phyloP scores from a whole-genome alignment of 2,329 filamentous ascomycete species.

The Calonectria montana region DNA sequence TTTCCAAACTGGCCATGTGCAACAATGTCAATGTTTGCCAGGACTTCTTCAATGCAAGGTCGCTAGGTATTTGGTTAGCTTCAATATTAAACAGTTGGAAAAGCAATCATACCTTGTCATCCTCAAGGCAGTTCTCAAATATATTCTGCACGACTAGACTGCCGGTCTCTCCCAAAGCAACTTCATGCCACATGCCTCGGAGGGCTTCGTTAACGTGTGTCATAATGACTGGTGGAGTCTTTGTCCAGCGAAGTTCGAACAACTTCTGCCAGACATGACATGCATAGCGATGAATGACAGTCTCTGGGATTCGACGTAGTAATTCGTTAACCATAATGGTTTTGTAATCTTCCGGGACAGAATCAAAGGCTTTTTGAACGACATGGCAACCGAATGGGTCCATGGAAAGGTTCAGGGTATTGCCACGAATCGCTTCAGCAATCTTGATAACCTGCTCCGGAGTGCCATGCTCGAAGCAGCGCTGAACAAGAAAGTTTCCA shows the following conservation, averaged over 20 bases:
- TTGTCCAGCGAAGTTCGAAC: constrained; percentile 96
- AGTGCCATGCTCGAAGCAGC: constrained; percentile 98
- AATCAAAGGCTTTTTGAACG: constrained; percentile 98
- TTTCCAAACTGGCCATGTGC: constrained; percentile 98
- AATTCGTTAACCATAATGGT: constrained; percentile 99
- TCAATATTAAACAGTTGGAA: not conserved
- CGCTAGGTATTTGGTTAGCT: constrained; percentile 66
- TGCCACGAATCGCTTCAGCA: constrained; percentile 92
- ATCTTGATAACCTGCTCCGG: constrained; percentile 95
- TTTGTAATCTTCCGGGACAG: constrained; percentile 97
- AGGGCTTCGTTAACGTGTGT: constrained; percentile 96
- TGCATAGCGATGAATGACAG: constrained; percentile 97
- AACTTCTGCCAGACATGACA: constrained; percentile 99
- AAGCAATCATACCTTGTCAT: constrained; percentile 83
- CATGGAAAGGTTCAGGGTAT: constrained; percentile 95
- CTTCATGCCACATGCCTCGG: constrained; percentile 98
- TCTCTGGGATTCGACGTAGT: constrained; percentile 94
- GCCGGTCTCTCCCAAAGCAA: constrained; percentile 95
- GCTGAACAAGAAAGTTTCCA: constrained; percentile 97
- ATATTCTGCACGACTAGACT: constrained; percentile 99
- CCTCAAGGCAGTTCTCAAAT: constrained; percentile 98
- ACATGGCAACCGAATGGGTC: constrained; percentile 99
- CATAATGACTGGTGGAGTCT: constrained; percentile 97
- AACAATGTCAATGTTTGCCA: constrained; percentile 94
- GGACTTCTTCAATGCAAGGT: constrained; percentile 95